Evolutionary conservation across 441 rosid genomes (phyloP).

Genomic region (Erodium moschatum): DNA sequence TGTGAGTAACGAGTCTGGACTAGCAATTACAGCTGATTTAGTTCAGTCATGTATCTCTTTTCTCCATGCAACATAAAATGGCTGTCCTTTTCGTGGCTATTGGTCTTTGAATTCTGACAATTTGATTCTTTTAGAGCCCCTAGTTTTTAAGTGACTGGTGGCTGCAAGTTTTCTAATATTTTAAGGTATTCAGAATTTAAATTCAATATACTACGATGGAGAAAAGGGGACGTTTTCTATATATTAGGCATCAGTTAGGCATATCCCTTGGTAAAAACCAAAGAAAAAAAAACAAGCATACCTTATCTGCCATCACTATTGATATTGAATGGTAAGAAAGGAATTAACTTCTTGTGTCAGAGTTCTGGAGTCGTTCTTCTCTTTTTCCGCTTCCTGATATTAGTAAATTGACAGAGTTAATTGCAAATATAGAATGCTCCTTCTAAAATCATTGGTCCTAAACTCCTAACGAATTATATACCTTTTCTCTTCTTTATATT

Average conservation of each 20-base stretch:
- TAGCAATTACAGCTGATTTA: slow-evolving; percentile 1
- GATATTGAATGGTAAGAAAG: not conserved
- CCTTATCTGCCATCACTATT: not conserved
- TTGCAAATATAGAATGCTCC: too few relatives aligned
- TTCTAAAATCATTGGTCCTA: too few relatives aligned
- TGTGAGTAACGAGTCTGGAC: not conserved
- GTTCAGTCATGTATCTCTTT: not conserved
- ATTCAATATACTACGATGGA: not conserved
- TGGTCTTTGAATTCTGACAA: not conserved
- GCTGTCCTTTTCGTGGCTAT: slow-evolving; percentile 3
- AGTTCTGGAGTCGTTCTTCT: not conserved
- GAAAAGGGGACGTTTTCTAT: not conserved
- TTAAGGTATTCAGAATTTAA: slow-evolving; percentile 4
- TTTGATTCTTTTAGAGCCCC: slow-evolving; percentile 4
- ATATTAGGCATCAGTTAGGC: not conserved
- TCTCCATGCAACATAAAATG: not conserved
- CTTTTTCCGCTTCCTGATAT: not conserved
- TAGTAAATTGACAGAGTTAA: not conserved
- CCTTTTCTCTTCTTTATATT: too few relatives aligned
- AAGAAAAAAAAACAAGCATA: not conserved
- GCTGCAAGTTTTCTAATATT: not conserved
- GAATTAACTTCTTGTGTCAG: not conserved
- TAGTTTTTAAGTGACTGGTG: slow-evolving; percentile 7
- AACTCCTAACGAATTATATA: too few relatives aligned
- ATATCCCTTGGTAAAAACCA: not conserved